A percentile compares a stretch with the other conserved stretches of the same genome.
Evolutionary conservation across 2,329 filamentous ascomycete genomes (phyloP).

Genomic region (Venturia oleaginea): DNA sequence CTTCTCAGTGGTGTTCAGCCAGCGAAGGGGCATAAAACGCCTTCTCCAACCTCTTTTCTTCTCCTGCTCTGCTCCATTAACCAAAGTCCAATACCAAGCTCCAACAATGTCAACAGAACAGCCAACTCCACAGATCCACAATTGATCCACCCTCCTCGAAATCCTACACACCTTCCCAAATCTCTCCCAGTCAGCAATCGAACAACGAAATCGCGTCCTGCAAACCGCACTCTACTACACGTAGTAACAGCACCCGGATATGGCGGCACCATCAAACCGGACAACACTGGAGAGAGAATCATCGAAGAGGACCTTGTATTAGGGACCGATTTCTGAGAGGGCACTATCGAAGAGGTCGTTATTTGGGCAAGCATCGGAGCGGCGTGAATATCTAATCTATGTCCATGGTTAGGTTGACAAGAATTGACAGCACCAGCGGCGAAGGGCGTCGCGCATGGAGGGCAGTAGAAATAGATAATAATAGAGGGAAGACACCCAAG

Average conservation of each 20-base stretch:
- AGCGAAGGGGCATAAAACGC: neutral
- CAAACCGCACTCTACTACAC: neutral
- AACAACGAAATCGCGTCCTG: neutral
- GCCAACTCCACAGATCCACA: neutral
- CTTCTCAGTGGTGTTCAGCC: neutral
- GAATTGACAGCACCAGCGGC: neutral
- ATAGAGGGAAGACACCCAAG: neutral
- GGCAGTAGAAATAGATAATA: neutral
- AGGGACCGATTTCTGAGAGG: neutral
- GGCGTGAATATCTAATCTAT: neutral
- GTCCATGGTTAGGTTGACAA: neutral
- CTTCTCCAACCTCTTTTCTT: neutral
- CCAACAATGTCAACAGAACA: neutral
- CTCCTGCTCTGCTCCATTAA: neutral
- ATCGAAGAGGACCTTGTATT: no score
- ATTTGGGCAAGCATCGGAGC: no score
- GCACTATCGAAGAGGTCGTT: neutral
- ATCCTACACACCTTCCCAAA: neutral
- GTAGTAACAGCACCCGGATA: neutral
- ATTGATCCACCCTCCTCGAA: neutral
- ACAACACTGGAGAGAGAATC: no score
- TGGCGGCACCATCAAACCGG: no score
- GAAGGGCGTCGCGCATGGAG: neutral
- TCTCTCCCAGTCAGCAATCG: neutral
- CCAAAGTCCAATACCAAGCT: neutral